phyloP scores from a whole-genome alignment of 345 rosid species.

The Microcos paniculata region DNA sequence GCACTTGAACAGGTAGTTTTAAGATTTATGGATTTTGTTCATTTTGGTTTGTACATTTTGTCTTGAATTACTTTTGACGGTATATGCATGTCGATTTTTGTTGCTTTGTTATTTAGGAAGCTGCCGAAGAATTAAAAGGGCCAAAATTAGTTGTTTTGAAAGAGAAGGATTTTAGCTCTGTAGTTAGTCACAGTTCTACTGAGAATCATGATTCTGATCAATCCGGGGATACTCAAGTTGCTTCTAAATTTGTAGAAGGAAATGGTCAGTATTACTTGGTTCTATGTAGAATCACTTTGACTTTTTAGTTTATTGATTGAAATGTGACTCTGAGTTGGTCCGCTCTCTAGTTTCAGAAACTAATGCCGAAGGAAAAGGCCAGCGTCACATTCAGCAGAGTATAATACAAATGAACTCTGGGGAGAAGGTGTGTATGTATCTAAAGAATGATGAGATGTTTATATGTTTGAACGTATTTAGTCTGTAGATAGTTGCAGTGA shows the following conservation, averaged over 20 bases:
- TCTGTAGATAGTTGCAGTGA: background rate
- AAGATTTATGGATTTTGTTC: background rate
- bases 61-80: background rate
- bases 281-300: background rate
- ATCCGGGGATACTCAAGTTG: slow-evolving; percentile 28
- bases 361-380: slow-evolving; percentile 30
- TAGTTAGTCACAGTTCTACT: slow-evolving; percentile 31
- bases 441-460: background rate
- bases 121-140: slow-evolving; percentile 56
- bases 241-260: slow-evolving; percentile 22
- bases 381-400: slow-evolving; percentile 31
- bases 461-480: background rate
- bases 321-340: background rate
- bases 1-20: slow-evolving; percentile 60
- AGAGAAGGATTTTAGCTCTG: slow-evolving; percentile 46
- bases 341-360: slow-evolving; percentile 42
- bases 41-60: background rate
- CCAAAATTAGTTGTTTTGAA: slow-evolving; percentile 64
- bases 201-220: slow-evolving; percentile 25
- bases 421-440: slow-evolving; percentile 42
- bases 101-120: slow-evolving; percentile 52
- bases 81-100: slow-evolving; percentile 5
- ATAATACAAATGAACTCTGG: slow-evolving; percentile 23
- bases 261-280: slow-evolving; percentile 39
- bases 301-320: slow-evolving; percentile 4